Base-by-base conservation (phyloP, 1,284 basidiomycete species). In the Boletus smithii region DNA sequence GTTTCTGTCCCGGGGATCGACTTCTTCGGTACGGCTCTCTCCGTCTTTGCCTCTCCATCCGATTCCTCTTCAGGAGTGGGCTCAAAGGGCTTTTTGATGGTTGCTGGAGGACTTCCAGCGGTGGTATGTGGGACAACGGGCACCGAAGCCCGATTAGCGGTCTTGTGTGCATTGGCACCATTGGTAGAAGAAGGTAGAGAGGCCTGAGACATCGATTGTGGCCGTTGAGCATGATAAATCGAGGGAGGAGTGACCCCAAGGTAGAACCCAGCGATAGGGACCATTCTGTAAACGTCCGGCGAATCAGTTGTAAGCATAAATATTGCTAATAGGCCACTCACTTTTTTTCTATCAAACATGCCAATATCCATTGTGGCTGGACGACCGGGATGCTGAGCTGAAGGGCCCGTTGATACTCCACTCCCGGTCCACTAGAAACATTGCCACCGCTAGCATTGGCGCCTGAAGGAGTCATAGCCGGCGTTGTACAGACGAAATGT, bases 401-500 rank as follows among this genome's bases (percentile, higher is more conserved):
- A 43, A 94, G 69, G 1, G 94, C 94, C 30, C 91, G 81, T 65
- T 95, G 91, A 65, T 97, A 97, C 58, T 92, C 91, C 4, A 88
- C 83, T 0, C 86, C 86, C 0, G 90, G 85, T 6, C 80, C 78
- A 10, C 72, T 70, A 10, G 70, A 66, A 5, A 68, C 52, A 5
- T 53, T 54, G 0, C 60, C 58, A 3, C 80, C 79, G 4, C 74
- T 71, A 0, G 74, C 75, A 46, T 77, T 76, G 3, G 85, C 81
- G 3, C 83, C 85, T 6, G 68, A 59, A 0, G 83, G 80, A 0
- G 81, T 81, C 11, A 79, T 75, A 1, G 85, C 82, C 2, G 92
- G 88, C 0, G 88, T 91, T 3, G 91, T 95, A 63, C 93, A 95
- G 30, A 97, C 92, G 58, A 95, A 97, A 67, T 97, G 94, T 0